phyloP scores from a whole-genome alignment of 345 rosid species.

The Linum lewisii region DNA sequence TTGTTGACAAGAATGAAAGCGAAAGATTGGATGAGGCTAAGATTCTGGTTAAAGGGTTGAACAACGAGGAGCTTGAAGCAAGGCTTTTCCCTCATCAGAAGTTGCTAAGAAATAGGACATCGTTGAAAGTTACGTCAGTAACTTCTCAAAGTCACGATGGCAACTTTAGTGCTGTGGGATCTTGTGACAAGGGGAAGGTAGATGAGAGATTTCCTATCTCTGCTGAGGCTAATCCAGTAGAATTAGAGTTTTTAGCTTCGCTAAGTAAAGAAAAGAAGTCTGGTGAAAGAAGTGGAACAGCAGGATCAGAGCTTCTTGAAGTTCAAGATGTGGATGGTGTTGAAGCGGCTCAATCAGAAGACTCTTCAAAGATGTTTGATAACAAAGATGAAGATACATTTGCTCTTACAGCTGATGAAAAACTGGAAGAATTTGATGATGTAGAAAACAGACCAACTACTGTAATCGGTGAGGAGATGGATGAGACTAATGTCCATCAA shows the following conservation, averaged over 20 bases:
- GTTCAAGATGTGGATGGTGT: constrained; percentile 50
- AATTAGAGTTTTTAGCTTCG: constrained; percentile 51
- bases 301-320: constrained; percentile 27
- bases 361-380: constrained; percentile 19
- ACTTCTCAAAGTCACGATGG: constrained; percentile 20
- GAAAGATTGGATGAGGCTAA: constrained; percentile 24
- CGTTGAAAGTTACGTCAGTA: constrained; percentile 26
- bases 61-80: constrained; percentile 65
- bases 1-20: constrained; percentile 20
- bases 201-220: constrained; percentile 34
- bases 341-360: constrained; percentile 32
- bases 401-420: constrained; percentile 64
- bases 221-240: constrained; percentile 42
- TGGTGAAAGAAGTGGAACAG: constrained; percentile 14
- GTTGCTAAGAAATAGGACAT: constrained; percentile 55
- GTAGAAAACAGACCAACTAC: constrained; percentile 44
- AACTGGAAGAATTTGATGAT: constrained; percentile 68
- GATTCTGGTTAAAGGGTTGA: constrained; percentile 46
- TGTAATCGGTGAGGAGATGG: constrained; percentile 42
- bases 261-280: constrained; percentile 29
- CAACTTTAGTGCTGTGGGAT: constrained; percentile 13
- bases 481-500: constrained; percentile 38
- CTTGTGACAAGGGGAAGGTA: constrained; percentile 18
- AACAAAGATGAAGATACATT: constrained; percentile 32
- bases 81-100: constrained; percentile 95